Conservation (phyloP, 306 rosid species). For the Datisca glomerata region DNA sequence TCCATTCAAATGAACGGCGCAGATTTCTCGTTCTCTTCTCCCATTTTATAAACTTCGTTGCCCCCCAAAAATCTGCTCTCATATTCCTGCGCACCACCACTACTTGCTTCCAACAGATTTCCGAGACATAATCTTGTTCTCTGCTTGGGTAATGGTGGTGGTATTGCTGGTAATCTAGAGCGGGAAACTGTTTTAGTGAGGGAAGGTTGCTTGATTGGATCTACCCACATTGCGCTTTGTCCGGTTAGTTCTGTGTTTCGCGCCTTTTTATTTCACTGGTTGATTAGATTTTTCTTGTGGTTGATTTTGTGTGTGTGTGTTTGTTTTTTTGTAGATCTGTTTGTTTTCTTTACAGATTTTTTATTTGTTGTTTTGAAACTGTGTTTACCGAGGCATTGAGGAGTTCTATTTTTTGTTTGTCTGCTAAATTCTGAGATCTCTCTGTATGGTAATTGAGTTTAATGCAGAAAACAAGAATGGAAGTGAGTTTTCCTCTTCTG, state of each 20-base stretch:
- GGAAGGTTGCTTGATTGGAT: slow-evolving; percentile 10
- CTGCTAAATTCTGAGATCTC: too few relatives aligned
- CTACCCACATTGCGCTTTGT: slow-evolving; percentile 16
- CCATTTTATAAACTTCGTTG: not conserved
- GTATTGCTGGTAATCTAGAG: not conserved
- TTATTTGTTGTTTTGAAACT: not conserved
- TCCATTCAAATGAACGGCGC: slow-evolving; percentile 16
- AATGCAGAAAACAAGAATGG: too few relatives aligned
- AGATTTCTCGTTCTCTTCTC: slow-evolving; percentile 7
- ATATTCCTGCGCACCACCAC: not conserved
- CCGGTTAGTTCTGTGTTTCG: slow-evolving; percentile 8
- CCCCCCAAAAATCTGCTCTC: not conserved
- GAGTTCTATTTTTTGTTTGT: too few relatives aligned
- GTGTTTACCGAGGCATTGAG: too few relatives aligned
- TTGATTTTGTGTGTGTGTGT: not conserved
- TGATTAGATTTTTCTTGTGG: slow-evolving; percentile 5
- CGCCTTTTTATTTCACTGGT: not conserved
- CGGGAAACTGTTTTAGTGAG: not conserved
- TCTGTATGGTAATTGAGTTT: too few relatives aligned
- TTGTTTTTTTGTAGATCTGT: slow-evolving; percentile 36
- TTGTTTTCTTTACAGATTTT: not conserved
- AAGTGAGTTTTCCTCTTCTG: not conserved
- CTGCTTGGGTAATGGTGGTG: too few relatives aligned
- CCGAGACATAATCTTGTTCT: too few relatives aligned
- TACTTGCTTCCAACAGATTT: too few relatives aligned